Evolutionary conservation across 768 basidiomycete species (phyloP), one percentile per base, ranked within the genome.

Genomic region (Polyporus arcularius): DNA sequence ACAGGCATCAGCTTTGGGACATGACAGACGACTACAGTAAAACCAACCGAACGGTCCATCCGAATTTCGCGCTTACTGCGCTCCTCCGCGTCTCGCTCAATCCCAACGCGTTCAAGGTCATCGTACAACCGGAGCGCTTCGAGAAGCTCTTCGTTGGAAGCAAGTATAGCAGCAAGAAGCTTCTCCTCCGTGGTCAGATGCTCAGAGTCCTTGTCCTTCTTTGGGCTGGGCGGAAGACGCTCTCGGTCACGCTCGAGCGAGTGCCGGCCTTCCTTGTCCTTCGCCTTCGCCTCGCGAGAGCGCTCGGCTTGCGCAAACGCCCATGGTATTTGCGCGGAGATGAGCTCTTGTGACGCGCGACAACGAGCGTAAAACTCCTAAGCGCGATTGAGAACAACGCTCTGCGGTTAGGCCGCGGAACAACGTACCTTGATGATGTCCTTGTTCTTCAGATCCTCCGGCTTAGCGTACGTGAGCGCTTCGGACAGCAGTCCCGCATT

Each of bases 261-360:
- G 12, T 49, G 53, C 2, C 67, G 61, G 4, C 39, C 40, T 18
- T 65, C 64, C 30, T 18, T 51, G 21, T 49, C 48, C 46, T 49
- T 55, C 2, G 32, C 10, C 45, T 59, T 58, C 45, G 63, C 65
- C 42, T 63, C 62, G 38, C 90, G 80, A 8, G 89, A 89, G 48
- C 84, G 84, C 65, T 90, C 88, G 1, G 94, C 94, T 14, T 87
- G 84, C 1, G 92, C 87, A 21, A 86, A 83, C 4, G 95, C 95
- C 94, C 95, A 96, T 7, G 90, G 86, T 67, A 97, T 94, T 73
- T 96, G 94, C 11, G 89, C 86, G 64, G 80, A 88, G 30, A 96
- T 85, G 11, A 95, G 81, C 61, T 94, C 94, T 72, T 94, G 92
- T 2, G 92, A 94, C 3, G 83, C 80, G 32, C 85, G 81, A 70